Conservation (phyloP, 768 basidiomycete species). For the Phlebiopsis flavidoalba region DNA sequence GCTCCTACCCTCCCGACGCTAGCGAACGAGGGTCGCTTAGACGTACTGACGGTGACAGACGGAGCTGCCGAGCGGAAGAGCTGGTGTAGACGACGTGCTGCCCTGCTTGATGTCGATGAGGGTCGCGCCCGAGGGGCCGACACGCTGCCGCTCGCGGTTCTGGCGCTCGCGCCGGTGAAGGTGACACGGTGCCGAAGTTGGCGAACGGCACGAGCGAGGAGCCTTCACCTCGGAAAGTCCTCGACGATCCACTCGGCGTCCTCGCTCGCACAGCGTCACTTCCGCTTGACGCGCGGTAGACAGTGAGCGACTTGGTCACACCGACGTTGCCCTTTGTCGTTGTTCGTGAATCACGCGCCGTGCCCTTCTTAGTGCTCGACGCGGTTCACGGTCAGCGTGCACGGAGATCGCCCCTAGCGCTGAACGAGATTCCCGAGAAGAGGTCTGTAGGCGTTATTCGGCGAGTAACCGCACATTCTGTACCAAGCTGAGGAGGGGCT, state of each 20-base stretch:
- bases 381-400: slow-evolving; percentile 27
- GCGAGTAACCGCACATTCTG: slow-evolving; percentile 33
- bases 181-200: slow-evolving; percentile 33
- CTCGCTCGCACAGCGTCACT: slow-evolving; percentile 30
- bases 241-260: slow-evolving; percentile 15
- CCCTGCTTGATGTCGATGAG: slow-evolving; percentile 33
- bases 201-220: slow-evolving; percentile 30
- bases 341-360: slow-evolving; percentile 11
- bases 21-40: background rate
- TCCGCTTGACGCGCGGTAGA: slow-evolving; percentile 21
- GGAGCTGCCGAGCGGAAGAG: slow-evolving; percentile 18
- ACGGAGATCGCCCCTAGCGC: slow-evolving; percentile 26
- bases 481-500: slow-evolving; percentile 22
- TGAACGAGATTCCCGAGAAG: slow-evolving; percentile 27
- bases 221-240: slow-evolving; percentile 7
- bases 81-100: slow-evolving; percentile 25
- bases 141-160: slow-evolving; percentile 20
- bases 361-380: slow-evolving; percentile 19
- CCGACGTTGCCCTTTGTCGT: slow-evolving; percentile 23
- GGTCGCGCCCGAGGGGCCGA: slow-evolving; percentile 26
- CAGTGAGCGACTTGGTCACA: slow-evolving; percentile 26
- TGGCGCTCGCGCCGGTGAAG: slow-evolving; percentile 30
- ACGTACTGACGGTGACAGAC: slow-evolving; percentile 24
- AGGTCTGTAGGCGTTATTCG: slow-evolving; percentile 27
- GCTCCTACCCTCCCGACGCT: too few species aligned